Conservation (phyloP, 2,329 filamentous ascomycete species). For the Cladophialophora exuberans region DNA sequence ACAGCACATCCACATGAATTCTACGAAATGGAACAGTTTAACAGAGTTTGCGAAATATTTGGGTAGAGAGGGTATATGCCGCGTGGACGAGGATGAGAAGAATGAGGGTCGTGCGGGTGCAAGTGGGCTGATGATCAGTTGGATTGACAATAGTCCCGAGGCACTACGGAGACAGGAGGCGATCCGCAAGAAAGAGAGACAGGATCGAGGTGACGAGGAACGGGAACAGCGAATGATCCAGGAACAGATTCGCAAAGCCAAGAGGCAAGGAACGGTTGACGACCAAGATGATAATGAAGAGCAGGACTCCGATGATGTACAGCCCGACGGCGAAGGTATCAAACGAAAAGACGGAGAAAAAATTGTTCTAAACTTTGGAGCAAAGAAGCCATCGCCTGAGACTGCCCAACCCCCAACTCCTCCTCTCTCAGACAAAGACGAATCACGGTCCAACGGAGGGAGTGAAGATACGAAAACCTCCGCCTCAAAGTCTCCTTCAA, state of each 20-base stretch:
- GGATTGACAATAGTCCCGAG: slow-evolving; percentile 90
- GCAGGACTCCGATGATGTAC: slow-evolving; percentile 42
- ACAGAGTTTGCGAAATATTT: slow-evolving; percentile 89
- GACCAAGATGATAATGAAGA: slow-evolving; percentile 48
- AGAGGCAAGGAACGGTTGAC: slow-evolving; percentile 58
- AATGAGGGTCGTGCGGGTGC: slow-evolving; percentile 43
- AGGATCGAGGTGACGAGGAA: slow-evolving; percentile 90
- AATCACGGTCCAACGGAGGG: slow-evolving; percentile 20
- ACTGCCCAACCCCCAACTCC: slow-evolving; percentile 34
- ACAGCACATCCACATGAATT: slow-evolving; percentile 90
- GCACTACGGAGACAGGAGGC: slow-evolving; percentile 80
- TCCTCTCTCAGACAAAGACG: slow-evolving; percentile 27
- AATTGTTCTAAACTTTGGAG: slow-evolving; percentile 70
- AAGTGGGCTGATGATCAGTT: slow-evolving; percentile 70
- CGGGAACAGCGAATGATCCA: slow-evolving; percentile 79
- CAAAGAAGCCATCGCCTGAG: slow-evolving; percentile 34
- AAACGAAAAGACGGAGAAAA: slow-evolving; percentile 73
- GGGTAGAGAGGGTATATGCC: slow-evolving; percentile 82
- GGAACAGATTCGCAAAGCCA: slow-evolving; percentile 80
- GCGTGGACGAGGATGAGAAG: slow-evolving; percentile 88
- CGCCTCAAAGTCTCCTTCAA: slow-evolving; percentile 17
- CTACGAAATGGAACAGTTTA: slow-evolving; percentile 83
- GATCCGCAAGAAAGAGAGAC: slow-evolving; percentile 77
- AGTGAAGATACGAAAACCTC: slow-evolving; percentile 18
- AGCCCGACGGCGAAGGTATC: slow-evolving; percentile 45